Evolutionary conservation across 2,329 filamentous ascomycete species (phyloP), one percentile per base, ranked within the genome.

Genomic region (Colletotrichum filicis): DNA sequence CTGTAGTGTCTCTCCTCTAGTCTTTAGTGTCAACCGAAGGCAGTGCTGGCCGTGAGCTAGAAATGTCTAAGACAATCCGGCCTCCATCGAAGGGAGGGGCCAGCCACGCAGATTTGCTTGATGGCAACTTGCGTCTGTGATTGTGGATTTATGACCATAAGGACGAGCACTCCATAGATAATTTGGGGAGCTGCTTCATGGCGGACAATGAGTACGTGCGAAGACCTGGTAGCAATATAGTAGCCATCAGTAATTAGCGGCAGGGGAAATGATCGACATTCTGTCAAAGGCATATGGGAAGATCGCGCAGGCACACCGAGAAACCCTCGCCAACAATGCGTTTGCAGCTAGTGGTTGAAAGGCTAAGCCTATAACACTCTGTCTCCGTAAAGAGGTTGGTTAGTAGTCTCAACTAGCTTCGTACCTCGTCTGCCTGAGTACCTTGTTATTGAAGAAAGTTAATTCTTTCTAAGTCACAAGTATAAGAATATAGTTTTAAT

Each of bases 31-130:
- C 56, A 52, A 19, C 22, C 46, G n/a, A 35, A 42, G 32, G 32
- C 35, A 55, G 37, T 7, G 52, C 69, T 52, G 24, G 30, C 35
- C 26, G 35, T 22, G 32, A 49, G 46, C 42, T 30, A 32, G 46
- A 32, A 42, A n/a, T 63, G 49, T 71, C 52, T 68, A 12, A 58
- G 37, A 52, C 57, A 22, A 58, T n/a, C 14, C 28, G 53, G 42
- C 14, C 49, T 8, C 16, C 52, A 11, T n/a, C 14, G 19, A 46
- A 46, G 56, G 56, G 24, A 46, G 35, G 19, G 26, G 46, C 61
- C 35, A 28, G n/a, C 58, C 56, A 68, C 19, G 68, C 64, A 62
- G 32, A 49, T 22, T 68, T 28, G 57, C 42, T 49, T 22, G 16
- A 19, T 49, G 19, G 42, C 19, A n/a, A 49, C 42, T 49, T 49